Evolutionary conservation across 1,284 basidiomycete genomes (phyloP).

Genomic region (Sporisorium exsertum): DNA sequence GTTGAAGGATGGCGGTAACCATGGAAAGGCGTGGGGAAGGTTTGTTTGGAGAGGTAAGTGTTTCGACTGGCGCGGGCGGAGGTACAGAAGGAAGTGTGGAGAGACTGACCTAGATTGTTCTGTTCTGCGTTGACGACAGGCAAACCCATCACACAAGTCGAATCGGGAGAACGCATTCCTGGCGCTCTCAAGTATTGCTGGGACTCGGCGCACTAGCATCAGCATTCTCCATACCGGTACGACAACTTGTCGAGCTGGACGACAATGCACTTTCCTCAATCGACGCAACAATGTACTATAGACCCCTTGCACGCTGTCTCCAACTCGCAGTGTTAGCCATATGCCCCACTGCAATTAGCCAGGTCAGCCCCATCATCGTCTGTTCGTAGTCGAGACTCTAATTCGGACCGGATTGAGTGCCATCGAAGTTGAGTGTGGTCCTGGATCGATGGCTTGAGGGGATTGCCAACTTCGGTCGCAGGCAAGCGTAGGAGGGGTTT

Average conservation of each 20-base stretch:
- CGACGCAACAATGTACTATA: conserved; percentile 22
- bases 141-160: conserved; percentile 40
- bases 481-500: background rate
- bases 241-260: background rate
- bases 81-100: background rate
- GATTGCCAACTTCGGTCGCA: background rate
- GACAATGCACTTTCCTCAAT: background rate
- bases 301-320: background rate
- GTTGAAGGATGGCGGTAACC: conserved; percentile 54
- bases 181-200: conserved; percentile 55
- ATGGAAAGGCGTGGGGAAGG: conserved; percentile 58
- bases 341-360: background rate
- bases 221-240: background rate
- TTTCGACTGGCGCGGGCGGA: background rate
- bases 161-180: conserved; percentile 42
- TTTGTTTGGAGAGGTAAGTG: conserved; percentile 60
- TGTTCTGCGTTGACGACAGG: conserved; percentile 14
- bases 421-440: background rate
- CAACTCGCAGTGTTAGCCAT: background rate
- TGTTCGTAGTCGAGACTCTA: no score
- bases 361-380: background rate
- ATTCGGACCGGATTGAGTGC: background rate
- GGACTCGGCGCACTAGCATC: conserved; percentile 26
- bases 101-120: background rate
- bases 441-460: background rate